Evolutionary conservation across 2,329 filamentous ascomycete genomes (phyloP), one percentile per base, ranked within the genome.

Genomic region (Microdochium paspali): DNA sequence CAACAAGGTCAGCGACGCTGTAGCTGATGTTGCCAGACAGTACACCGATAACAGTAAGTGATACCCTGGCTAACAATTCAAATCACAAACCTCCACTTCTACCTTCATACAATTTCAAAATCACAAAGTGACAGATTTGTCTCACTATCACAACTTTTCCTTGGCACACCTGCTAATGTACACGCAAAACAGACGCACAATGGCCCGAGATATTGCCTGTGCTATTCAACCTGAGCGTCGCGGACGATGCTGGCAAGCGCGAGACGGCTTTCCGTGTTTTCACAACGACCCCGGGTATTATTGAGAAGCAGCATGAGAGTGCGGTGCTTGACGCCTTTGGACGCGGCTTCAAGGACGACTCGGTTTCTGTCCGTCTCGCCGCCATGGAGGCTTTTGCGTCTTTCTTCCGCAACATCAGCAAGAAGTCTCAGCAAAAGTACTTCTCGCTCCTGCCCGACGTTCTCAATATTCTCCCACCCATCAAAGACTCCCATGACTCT

Each of bases 1-100:
- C 59, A 93, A 95, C 71, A 98, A 98, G 69, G 87, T 97, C 62
- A 93, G 90, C 58, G 93, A 98, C 68, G 90, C 91, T n/a, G 87
- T 97, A 52, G 93, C 93, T 23, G 93, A 98, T 68, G 77, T 98
- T 51, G 93, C 91, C 42, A 82, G 93, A 60, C 90, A 98, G 70
- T 96, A 96, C 68, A 86, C 87, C 42, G 93, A 97, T 59, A 89
- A 86, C 60, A 84, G 89, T 95, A 76, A 65, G 83, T 71, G 48
- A 30, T 44, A 42, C 30, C 18, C n/a, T n/a, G n/a, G n/a, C n/a
- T n/a, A n/a, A n/a, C n/a, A n/a, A n/a, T n/a, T n/a, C n/a, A n/a
- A n/a, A n/a, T 60, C 35, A 46, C 32, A 31, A 15, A 24, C 18
- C 46, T 30, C 12, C 21, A 46, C 40, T 21, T 42, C 26, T 12